Conservation (phyloP, 2,329 filamentous ascomycete genomes). For the Pseudogymnoascus sp. region DNA sequence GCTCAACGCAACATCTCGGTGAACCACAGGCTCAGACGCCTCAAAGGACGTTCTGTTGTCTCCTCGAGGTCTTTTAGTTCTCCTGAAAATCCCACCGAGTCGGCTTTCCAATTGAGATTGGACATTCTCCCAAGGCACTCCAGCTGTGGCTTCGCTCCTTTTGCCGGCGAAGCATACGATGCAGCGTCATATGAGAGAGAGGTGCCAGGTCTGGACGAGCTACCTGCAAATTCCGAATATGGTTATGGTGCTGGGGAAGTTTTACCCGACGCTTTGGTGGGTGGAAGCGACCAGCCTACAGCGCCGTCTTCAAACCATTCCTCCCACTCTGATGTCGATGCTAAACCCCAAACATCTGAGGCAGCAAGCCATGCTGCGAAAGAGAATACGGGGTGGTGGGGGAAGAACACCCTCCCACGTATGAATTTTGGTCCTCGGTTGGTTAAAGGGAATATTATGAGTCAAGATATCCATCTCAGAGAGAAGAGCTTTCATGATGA, state of each 20-base stretch:
- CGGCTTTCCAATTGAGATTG: neutral
- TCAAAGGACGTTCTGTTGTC: neutral
- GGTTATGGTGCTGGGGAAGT: neutral
- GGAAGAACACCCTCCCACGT: neutral
- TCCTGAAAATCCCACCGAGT: neutral
- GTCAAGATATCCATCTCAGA: conserved; percentile 6
- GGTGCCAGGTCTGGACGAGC: neutral
- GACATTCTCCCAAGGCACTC: conserved; percentile 3
- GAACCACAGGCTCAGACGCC: neutral
- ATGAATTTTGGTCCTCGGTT: neutral
- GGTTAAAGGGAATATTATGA: neutral
- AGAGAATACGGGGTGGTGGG: neutral
- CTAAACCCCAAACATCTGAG: neutral
- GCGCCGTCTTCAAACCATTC: neutral
- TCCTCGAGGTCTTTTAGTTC: neutral
- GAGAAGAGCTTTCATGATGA: conserved; percentile 24
- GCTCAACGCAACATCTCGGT: neutral
- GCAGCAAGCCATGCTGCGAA: neutral
- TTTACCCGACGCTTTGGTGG: neutral
- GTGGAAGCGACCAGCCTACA: neutral
- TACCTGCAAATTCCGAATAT: neutral
- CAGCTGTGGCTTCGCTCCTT: neutral
- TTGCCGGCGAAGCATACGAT: conserved; percentile 1
- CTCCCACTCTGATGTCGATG: neutral
- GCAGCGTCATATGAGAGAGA: conserved; percentile 10